Evolutionary conservation across 306 rosid species (phyloP).

Genomic region (Rosa lucieae): DNA sequence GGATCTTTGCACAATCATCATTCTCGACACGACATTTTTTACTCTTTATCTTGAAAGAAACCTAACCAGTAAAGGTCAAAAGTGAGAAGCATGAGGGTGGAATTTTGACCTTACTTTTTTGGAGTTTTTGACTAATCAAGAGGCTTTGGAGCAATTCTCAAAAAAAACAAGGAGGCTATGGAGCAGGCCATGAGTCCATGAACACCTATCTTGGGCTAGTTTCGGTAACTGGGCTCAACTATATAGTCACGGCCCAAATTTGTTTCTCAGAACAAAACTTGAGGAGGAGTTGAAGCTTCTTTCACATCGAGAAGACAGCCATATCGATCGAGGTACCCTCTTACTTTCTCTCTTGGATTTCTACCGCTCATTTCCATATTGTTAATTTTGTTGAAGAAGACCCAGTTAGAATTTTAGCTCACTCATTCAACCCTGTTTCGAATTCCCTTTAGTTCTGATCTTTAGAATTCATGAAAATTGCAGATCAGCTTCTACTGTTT

Average conservation of each 20-base stretch:
- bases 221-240: neutral
- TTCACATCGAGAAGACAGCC: neutral
- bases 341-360: neutral
- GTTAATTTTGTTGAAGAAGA: neutral
- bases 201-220: neutral
- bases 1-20: neutral
- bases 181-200: neutral
- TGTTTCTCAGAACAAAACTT: neutral
- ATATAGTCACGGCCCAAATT: neutral
- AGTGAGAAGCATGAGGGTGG: neutral
- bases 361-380: neutral
- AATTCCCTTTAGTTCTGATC: neutral
- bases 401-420: neutral
- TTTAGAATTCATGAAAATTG: neutral
- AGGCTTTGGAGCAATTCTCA: neutral
- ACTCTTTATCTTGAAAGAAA: neutral
- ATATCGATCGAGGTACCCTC: slow-evolving; percentile 3
- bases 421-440: neutral
- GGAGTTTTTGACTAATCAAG: neutral
- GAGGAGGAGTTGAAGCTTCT: neutral
- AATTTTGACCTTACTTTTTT: too few relatives aligned
- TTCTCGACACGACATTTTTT: neutral
- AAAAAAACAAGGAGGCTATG: neutral
- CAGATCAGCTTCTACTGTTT: slow-evolving; percentile 14
- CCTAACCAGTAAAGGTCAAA: neutral